Evolutionary conservation across 768 basidiomycete genomes (phyloP).

Genomic region (Phlebiopsis flavidoalba): DNA sequence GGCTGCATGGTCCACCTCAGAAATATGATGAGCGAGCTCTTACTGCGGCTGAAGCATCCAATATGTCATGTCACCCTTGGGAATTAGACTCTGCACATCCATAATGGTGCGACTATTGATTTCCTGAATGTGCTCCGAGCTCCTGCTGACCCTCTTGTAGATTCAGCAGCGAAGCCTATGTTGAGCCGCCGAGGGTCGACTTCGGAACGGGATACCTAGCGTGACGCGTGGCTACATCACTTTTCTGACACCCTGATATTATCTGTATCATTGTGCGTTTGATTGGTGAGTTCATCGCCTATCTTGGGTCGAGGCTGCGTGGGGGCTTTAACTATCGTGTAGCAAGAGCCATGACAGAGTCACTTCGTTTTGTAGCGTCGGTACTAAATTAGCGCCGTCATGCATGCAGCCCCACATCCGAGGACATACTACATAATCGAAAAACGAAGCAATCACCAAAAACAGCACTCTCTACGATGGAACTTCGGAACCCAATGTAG

Average conservation of each 20-base stretch:
- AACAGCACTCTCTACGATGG: constrained; percentile 1
- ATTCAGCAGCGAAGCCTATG: too few relatives aligned
- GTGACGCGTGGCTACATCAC: background rate
- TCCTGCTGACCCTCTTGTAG: too few relatives aligned
- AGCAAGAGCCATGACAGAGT: too few relatives aligned
- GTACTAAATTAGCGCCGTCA: background rate
- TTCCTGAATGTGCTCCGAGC: too few relatives aligned
- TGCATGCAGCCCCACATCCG: background rate
- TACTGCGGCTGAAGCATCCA: background rate
- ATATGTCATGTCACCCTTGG: background rate
- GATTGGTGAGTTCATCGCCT: background rate
- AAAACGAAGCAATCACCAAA: background rate
- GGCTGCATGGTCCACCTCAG: background rate
- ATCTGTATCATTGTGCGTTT: background rate
- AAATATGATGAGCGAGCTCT: background rate
- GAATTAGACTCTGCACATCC: too few relatives aligned
- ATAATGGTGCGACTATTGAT: background rate
- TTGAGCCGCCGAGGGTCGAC: constrained; percentile 4
- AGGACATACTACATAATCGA: background rate
- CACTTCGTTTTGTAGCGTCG: too few relatives aligned
- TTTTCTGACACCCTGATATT: background rate
- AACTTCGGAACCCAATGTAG: constrained; percentile 3
- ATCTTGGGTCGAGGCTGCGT: background rate
- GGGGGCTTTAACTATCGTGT: too few relatives aligned
- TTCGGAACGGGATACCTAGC: constrained; percentile 1